Base-by-base conservation (phyloP, 768 basidiomycete genomes). In the Leucocoprinus sp. region DNA sequence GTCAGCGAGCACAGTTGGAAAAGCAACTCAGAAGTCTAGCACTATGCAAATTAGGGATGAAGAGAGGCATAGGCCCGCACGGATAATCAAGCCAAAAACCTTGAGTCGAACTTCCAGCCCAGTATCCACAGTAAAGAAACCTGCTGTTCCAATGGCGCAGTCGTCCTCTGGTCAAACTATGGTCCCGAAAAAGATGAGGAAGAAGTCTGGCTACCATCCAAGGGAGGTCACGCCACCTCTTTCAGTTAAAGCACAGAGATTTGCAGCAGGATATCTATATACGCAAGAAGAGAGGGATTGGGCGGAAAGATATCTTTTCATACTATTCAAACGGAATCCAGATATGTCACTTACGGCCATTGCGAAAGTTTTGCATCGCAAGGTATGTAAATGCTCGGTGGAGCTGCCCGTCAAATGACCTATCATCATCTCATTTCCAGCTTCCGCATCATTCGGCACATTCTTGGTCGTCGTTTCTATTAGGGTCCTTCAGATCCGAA, bases 381-480 rank as follows among this genome's bases (percentile, higher is more conserved):
- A 80, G 67, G 82, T 78, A 43, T 23, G 61, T 42, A n/a, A 15
- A 26, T 26, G n/a, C 5, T 24, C 11, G 11, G 8, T 23, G 24
- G 19, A n/a, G 5, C 24, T 15, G 24, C 5, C 8, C 15, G 24
- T 2, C 14, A 12, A 39, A 26, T 15, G 5, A 26, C 9, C 24
- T 27, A 5, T 5, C 24, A 8, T n/a, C 24, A 19, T 39, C 14
- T 41, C 24, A 6, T 26, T 21, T 34, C 8, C 46, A 86, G 84
- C 66, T 85, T 66, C 74, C 80, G 21, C 73, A 79, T 51, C 84
- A 85, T 56, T 53, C 67, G 2, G 9, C 53, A 4, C 55, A 26
- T 6, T 82, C 80, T 11, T 85, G 82, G 82, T 52, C 43, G 24
- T 56, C 54, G n/a, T 66, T 70, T 37, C 40, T 78, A 15, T 35